These are phyloP conservation scores for Hymenoscyphus linearis DNA, from an alignment of 2,329 filamentous ascomycete species.

Conservation along the genomic window DNA sequence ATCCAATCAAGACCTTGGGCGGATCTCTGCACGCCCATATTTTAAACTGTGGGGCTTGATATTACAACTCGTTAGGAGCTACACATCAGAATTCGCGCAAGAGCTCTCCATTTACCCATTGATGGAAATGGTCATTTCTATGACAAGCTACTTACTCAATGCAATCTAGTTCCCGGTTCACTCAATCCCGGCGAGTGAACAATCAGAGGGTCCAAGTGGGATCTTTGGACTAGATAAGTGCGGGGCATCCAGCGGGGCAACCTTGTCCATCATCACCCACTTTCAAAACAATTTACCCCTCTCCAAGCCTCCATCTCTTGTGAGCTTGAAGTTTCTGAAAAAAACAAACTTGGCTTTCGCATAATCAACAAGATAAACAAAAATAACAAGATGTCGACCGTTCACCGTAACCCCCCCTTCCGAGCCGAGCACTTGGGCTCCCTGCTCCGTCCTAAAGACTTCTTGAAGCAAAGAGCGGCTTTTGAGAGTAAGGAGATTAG, in stretches of 20 bases:
- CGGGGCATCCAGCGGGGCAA: neutral
- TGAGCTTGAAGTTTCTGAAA: no score
- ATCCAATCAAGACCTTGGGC: neutral
- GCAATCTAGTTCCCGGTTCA: neutral
- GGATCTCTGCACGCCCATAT: neutral
- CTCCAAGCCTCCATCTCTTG: neutral
- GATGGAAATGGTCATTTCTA: neutral
- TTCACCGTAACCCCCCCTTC: conserved; percentile 36
- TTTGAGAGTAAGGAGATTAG: conserved; percentile 45
- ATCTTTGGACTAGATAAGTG: neutral
- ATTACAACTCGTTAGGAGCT: neutral
- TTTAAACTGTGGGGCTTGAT: neutral
- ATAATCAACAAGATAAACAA: neutral
- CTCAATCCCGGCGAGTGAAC: neutral
- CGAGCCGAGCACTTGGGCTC: conserved; percentile 61
- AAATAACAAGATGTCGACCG: conserved; percentile 8
- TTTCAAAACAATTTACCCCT: neutral
- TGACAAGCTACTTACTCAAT: conserved; percentile 1
- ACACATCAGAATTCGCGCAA: neutral
- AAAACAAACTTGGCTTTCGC: neutral
- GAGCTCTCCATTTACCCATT: neutral
- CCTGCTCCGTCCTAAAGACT: conserved; percentile 53
- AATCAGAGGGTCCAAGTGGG: no score
- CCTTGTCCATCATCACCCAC: neutral
- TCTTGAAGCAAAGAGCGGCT: conserved; percentile 50